phyloP scores from a whole-genome alignment of 805 yeast species.

The Ogataea nonfermentans region DNA sequence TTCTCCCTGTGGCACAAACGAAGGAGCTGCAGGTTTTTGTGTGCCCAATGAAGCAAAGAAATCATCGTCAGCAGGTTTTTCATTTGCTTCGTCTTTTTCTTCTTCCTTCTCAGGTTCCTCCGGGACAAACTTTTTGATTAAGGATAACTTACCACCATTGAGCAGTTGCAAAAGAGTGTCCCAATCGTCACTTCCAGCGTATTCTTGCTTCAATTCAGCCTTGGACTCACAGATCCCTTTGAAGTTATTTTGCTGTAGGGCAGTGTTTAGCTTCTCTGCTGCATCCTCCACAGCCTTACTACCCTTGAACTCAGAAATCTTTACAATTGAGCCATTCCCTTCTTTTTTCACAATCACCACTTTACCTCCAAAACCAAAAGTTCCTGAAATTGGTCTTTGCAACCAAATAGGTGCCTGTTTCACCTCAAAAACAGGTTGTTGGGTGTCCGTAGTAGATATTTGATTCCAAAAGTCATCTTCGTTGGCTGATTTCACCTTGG shows the following conservation, averaged over 20 bases:
- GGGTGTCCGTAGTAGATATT: conserved; percentile 63
- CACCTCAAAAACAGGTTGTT: conserved; percentile 67
- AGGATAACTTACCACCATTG: conserved; percentile 46
- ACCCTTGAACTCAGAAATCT: conserved; percentile 35
- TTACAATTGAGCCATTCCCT: conserved; percentile 40
- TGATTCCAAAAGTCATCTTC: conserved; percentile 88
- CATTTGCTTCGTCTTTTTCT: conserved; percentile 13
- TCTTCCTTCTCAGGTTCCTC: conserved; percentile 19
- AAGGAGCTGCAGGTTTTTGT: conserved; percentile 10
- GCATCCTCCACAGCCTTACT: conserved; percentile 37
- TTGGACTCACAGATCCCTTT: conserved; percentile 54
- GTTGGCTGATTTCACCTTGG: conserved; percentile 39
- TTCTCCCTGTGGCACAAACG: conserved; percentile 51
- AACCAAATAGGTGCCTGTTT: conserved; percentile 92
- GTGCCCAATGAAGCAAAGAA: conserved; percentile 36
- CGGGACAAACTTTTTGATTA: conserved; percentile 40
- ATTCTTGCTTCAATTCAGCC: conserved; percentile 38
- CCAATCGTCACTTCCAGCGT: conserved; percentile 53
- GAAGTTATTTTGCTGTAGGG: conserved; percentile 57
- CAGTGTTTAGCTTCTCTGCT: conserved; percentile 47
- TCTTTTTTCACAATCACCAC: conserved; percentile 49
- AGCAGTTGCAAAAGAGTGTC: conserved; percentile 52
- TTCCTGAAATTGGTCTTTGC: conserved; percentile 65
- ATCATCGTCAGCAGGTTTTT: conserved; percentile 35
- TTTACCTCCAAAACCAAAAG: conserved; percentile 94